Base-by-base conservation (phyloP, 495 filamentous ascomycete species). In the Trichocladium uniseriatum region DNA sequence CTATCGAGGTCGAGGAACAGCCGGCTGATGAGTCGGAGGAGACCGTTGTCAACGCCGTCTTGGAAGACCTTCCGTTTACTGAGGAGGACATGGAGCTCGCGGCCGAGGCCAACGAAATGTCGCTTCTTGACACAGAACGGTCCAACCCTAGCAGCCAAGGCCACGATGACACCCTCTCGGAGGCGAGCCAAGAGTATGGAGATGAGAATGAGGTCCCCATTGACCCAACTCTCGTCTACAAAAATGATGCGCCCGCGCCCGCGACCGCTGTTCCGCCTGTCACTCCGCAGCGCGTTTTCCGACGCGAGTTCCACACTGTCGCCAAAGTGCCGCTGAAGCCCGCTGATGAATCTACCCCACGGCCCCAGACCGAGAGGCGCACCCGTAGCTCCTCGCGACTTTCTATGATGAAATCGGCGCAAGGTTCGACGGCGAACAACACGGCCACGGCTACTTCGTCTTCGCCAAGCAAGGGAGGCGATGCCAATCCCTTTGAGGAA, bases 321-420 rank as follows among this genome's bases (percentile, higher is more conserved):
- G 82, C 80, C 13, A 90, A 88, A 67, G 82, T 89, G 1, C 84
- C 86, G 5, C 66, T 89, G 21, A 86, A 84, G 63, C 71, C 79
- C 0, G 81, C 79, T 37, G 83, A 80, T 14, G 73, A 84, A 0
- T 72, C 78, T 1, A 79, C 76, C 2, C 79, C 82, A 3, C 58
- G 77, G 42, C 46, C 63, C 38, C 50, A 58, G 47, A 38, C 52
- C 6, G 71, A 64, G 78, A 79, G 62, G 50, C 78, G 52, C 54
- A 71, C 55, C 69, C 75, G 55, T 67, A 85, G 70, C 61, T 79
- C 56, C 66, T 83, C 66, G 61, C 77, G 45, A 47, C 72, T 62
- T 65, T 76, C 51, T 16, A 54, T 51, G 28, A 55, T 62, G n/a
- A 34, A 58, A 63, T 4, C 60, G 67, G 2, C 43, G 61, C 7